phyloP scores from a whole-genome alignment of 2,329 filamentous ascomycete genomes.

The Coniochaeta sp. region DNA sequence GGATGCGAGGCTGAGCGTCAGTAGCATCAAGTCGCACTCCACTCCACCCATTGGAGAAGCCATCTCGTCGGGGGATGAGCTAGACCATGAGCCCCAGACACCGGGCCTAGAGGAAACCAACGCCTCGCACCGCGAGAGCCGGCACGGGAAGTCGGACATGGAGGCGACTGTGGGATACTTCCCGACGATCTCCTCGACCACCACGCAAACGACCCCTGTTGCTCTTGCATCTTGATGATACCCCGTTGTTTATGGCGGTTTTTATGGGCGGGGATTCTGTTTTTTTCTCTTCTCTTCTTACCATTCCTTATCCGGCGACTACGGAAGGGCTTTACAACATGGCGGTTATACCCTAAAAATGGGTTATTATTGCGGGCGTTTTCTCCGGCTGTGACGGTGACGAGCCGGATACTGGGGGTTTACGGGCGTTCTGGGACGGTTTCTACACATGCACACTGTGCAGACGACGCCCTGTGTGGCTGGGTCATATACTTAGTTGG shows the following conservation, averaged over 20 bases:
- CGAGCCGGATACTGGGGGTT: no score
- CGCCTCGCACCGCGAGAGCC: not conserved
- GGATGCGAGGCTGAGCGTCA: conserved; percentile 7
- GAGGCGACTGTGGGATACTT: conserved; percentile 6
- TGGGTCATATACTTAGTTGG: not conserved
- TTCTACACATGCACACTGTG: not conserved
- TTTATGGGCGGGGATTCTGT: not conserved
- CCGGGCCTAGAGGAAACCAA: conserved; percentile 9
- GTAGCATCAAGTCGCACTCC: conserved; percentile 11
- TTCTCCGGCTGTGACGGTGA: not conserved
- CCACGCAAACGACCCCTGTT: not conserved
- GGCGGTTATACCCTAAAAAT: not conserved
- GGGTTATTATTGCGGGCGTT: not conserved
- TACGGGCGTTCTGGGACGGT: not conserved
- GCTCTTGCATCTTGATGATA: not conserved
- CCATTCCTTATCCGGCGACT: not conserved
- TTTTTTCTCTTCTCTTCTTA: not conserved
- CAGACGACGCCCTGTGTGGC: not conserved
- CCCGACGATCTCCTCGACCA: not conserved
- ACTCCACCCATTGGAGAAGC: conserved; percentile 9
- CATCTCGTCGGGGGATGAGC: conserved; percentile 12
- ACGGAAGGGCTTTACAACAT: not conserved
- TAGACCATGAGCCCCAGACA: conserved; percentile 10
- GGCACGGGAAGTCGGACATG: conserved; percentile 5
- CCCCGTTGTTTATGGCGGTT: not conserved